Conservation (phyloP, 1,139 yeast species). For the Hansenula anomala region DNA sequence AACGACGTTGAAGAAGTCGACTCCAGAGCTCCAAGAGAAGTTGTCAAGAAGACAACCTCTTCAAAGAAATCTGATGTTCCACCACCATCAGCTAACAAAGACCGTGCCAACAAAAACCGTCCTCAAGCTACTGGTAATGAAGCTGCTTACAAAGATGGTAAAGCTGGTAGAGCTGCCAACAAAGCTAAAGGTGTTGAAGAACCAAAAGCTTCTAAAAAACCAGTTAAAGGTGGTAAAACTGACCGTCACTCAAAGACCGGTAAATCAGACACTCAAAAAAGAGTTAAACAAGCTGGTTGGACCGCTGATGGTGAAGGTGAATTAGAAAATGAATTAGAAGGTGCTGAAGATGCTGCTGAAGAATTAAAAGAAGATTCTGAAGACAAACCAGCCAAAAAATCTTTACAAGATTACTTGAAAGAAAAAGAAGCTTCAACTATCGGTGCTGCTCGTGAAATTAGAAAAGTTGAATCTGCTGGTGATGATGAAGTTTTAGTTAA, state of each 20-base stretch:
- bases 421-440: conserved; percentile 39
- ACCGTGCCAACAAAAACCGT: conserved; percentile 72
- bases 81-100: conserved; percentile 77
- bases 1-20: conserved; percentile 75
- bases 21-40: conserved; percentile 55
- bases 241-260: conserved; percentile 87
- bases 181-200: conserved; percentile 51
- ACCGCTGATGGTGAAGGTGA: conserved; percentile 44
- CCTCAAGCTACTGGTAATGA: conserved; percentile 79
- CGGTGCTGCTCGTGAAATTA: conserved; percentile 41
- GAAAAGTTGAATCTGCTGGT: conserved; percentile 36
- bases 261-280: conserved; percentile 81
- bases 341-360: conserved; percentile 48
- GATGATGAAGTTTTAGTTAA: conserved; percentile 54
- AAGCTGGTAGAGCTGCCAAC: conserved; percentile 64
- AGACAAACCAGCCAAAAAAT: conserved; percentile 45
- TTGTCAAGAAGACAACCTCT: conserved; percentile 78
- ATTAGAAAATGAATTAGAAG: conserved; percentile 32
- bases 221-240: conserved; percentile 55
- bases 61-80: conserved; percentile 86
- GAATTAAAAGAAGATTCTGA: conserved; percentile 35
- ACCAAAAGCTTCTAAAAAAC: conserved; percentile 44
- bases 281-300: conserved; percentile 78
- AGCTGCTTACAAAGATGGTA: conserved; percentile 77
- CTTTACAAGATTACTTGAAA: conserved; percentile 61